Percentiles rank a stretch among this genome's conserved stretches.
Evolutionary conservation across 176 grass and related monocot genomes (phyloP).

Genomic region (Saccharum officinarum): DNA sequence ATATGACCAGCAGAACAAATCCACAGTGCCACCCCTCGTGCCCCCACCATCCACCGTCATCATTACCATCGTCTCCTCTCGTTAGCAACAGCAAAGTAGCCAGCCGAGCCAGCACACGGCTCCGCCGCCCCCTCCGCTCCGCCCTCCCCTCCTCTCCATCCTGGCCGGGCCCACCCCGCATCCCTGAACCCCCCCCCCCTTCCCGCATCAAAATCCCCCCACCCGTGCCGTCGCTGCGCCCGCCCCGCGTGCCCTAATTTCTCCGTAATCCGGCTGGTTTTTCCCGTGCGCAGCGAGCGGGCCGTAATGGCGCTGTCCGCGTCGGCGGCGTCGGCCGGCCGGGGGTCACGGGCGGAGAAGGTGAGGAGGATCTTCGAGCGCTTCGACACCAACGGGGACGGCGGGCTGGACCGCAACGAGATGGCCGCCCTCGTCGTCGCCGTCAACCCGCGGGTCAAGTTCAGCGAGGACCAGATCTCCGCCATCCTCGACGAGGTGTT

Average conservation of each 20-base stretch:
- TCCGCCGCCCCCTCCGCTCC: conserved; percentile 6
- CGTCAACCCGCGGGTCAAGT: conserved; percentile 81
- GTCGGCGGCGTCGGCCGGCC: conserved; percentile 54
- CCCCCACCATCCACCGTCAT: conserved; percentile 27
- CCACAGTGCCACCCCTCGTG: conserved; percentile 19
- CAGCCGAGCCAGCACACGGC: conserved; percentile 10
- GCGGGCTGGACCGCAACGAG: conserved; percentile 81
- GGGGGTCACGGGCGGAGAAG: conserved; percentile 67
- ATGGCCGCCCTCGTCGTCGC: conserved; percentile 84
- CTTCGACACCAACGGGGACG: conserved; percentile 85
- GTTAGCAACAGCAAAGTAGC: not conserved
- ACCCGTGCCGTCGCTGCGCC: conserved; percentile 7
- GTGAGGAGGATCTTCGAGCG: conserved; percentile 84
- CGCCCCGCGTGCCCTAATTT: conserved; percentile 43
- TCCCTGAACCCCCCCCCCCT: not conserved
- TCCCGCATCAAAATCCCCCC: conserved; percentile 40
- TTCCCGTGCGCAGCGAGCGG: conserved; percentile 8
- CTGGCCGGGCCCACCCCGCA: conserved; percentile 39
- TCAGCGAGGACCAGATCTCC: conserved; percentile 90
- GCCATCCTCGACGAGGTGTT: conserved; percentile 96
- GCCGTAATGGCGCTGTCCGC: conserved; percentile 49
- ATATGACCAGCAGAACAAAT: too few relatives aligned
- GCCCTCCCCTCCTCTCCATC: not conserved
- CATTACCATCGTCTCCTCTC: conserved; percentile 12
- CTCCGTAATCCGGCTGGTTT: conserved; percentile 34